phyloP scores from a whole-genome alignment of 2,329 filamentous ascomycete species.

The Pseudogymnoascus sp. region DNA sequence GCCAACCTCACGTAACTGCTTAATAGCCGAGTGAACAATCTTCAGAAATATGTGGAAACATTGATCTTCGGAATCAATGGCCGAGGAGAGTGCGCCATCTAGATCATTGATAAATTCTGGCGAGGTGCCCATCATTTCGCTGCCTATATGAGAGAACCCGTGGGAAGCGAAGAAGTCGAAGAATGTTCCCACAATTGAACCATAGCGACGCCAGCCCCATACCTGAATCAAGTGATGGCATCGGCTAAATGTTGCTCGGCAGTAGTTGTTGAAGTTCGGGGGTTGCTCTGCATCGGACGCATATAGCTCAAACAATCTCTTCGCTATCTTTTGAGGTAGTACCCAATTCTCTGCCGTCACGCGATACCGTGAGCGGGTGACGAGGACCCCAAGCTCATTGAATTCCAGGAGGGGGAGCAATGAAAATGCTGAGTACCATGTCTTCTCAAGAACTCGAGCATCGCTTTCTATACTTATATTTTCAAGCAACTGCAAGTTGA shows the following conservation, averaged over 20 bases:
- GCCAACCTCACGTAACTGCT: constrained; percentile 39
- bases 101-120: constrained; percentile 54
- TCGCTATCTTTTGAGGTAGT: constrained; percentile 49
- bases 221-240: constrained; percentile 56
- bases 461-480: constrained; percentile 32
- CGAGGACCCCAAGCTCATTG: constrained; percentile 43
- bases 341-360: constrained; percentile 49
- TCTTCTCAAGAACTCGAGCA: constrained; percentile 41
- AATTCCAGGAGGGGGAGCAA: constrained; percentile 55
- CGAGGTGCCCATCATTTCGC: constrained; percentile 57
- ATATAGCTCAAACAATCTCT: constrained; percentile 51
- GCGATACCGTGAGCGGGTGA: constrained; percentile 32
- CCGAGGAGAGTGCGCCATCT: constrained; percentile 34
- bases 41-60: constrained; percentile 64
- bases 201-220: constrained; percentile 57
- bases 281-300: constrained; percentile 45
- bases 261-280: constrained; percentile 59
- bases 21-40: constrained; percentile 50
- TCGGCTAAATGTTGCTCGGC: constrained; percentile 48
- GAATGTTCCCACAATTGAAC: constrained; percentile 47
- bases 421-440: constrained; percentile 53
- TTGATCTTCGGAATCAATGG: constrained; percentile 45
- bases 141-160: constrained; percentile 46
- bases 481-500: constrained; percentile 36
- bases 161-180: constrained; percentile 63